These are phyloP conservation scores for Orbilia quercus DNA, from an alignment of 2,329 filamentous ascomycete genomes.

Conservation along the genomic window DNA sequence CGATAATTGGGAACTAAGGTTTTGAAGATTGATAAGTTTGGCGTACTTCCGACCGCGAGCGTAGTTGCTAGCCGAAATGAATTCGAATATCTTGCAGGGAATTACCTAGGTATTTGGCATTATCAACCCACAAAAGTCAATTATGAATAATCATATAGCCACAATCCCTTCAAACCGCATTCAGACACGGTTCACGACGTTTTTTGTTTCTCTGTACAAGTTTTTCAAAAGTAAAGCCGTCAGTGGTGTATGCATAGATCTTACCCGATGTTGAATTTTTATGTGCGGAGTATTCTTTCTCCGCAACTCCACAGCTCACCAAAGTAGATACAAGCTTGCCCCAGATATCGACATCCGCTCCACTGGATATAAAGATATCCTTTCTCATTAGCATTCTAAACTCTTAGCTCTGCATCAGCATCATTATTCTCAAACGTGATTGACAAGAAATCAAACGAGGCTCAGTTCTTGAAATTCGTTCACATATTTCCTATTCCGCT, in stretches of 20 bases:
- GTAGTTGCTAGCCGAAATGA: not conserved
- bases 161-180: no score
- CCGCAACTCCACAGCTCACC: slow-evolving; percentile 27
- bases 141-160: no score
- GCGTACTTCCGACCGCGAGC: no score
- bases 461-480: no score
- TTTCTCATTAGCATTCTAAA: not conserved
- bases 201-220: not conserved
- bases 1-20: not conserved
- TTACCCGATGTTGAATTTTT: slow-evolving; percentile 31
- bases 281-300: slow-evolving; percentile 41
- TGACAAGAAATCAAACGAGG: no score
- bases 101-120: no score
- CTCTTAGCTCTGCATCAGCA: not conserved
- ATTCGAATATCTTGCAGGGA: not conserved
- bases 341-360: not conserved
- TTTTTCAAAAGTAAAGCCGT: slow-evolving; percentile 13
- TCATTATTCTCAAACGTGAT: slow-evolving; percentile 12
- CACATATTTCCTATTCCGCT: not conserved
- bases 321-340: not conserved
- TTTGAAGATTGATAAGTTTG: not conserved
- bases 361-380: slow-evolving; percentile 26
- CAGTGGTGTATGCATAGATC: not conserved
- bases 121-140: no score
- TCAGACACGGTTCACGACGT: no score